Percentiles rank a stretch among this genome's conserved stretches.
Conservation (phyloP, 2,329 filamentous ascomycete genomes). For the Claviceps maximensis region DNA sequence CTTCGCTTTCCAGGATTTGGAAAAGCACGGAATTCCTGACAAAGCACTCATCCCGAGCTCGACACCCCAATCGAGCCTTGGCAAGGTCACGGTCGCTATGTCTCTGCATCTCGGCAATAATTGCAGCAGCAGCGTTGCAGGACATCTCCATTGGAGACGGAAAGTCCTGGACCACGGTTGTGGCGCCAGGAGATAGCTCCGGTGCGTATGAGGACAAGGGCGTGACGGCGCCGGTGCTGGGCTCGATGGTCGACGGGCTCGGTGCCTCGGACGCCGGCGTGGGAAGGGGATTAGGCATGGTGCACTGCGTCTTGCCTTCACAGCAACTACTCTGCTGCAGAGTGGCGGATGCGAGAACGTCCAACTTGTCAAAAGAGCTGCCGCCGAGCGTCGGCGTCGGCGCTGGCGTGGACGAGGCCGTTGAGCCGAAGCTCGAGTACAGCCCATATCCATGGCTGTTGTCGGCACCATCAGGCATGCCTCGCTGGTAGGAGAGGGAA, state of each 20-base stretch:
- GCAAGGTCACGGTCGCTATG: slow-evolving; percentile 15
- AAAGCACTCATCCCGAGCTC: slow-evolving; percentile 15
- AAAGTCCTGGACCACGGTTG: slow-evolving; percentile 3
- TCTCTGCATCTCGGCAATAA: slow-evolving; percentile 27
- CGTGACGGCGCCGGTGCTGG: slow-evolving; percentile 11
- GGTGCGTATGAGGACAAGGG: slow-evolving; percentile 8
- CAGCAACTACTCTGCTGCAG: slow-evolving; percentile 15
- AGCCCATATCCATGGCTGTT: neutral
- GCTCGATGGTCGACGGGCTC: slow-evolving; percentile 10
- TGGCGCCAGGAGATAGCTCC: slow-evolving; percentile 7
- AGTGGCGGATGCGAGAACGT: slow-evolving; percentile 26
- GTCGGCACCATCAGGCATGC: neutral
- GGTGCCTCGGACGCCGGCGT: slow-evolving; percentile 13
- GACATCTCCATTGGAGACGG: slow-evolving; percentile 21
- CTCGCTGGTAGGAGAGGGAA: neutral
- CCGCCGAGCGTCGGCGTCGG: slow-evolving; percentile 1
- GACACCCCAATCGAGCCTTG: slow-evolving; percentile 18
- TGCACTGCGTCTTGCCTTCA: slow-evolving; percentile 11
- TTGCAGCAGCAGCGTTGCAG: slow-evolving; percentile 21
- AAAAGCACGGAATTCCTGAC: slow-evolving; percentile 23
- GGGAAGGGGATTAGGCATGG: slow-evolving; percentile 7
- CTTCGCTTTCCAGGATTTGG: slow-evolving; percentile 17
- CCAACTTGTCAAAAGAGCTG: slow-evolving; percentile 21
- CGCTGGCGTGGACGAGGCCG: neutral
- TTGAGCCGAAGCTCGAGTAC: neutral